Conservation (phyloP, 306 rosid genomes). For the Potentilla sterilis region DNA sequence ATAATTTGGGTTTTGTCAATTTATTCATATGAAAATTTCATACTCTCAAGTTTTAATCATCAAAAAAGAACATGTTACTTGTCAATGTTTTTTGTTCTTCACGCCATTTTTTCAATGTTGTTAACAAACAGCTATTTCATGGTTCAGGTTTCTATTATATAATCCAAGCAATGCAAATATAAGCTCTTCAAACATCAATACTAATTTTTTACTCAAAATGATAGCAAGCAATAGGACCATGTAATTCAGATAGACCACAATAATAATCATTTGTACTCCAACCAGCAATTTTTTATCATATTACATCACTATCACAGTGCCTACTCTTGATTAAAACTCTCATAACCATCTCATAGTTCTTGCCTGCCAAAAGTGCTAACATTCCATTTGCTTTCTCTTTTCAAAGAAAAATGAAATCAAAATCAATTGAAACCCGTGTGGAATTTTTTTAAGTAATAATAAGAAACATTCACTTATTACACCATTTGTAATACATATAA, state of each 20-base stretch:
- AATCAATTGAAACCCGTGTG: neutral
- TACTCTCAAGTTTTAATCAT: neutral
- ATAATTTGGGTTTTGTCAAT: neutral
- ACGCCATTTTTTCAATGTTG: neutral
- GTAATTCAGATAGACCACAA: neutral
- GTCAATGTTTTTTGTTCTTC: neutral
- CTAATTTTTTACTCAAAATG: neutral
- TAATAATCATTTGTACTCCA: neutral
- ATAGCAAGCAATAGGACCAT: neutral
- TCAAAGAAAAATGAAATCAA: neutral
- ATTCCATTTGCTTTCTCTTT: neutral
- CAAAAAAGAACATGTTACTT: neutral
- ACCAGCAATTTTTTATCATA: neutral
- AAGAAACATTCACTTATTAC: neutral
- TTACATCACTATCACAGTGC: neutral
- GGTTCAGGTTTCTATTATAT: neutral
- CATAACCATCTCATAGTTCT: neutral
- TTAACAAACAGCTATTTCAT: neutral
- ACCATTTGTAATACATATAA: neutral
- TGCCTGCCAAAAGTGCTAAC: constrained; percentile 4
- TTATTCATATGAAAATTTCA: neutral
- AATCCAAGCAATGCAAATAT: neutral
- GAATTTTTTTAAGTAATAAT: neutral
- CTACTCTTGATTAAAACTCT: neutral
- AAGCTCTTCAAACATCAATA: neutral